A percentile compares a stretch with the other conserved stretches of the same genome.
phyloP scores from a whole-genome alignment of 495 filamentous ascomycete genomes.

The Venustampulla echinocandica region DNA sequence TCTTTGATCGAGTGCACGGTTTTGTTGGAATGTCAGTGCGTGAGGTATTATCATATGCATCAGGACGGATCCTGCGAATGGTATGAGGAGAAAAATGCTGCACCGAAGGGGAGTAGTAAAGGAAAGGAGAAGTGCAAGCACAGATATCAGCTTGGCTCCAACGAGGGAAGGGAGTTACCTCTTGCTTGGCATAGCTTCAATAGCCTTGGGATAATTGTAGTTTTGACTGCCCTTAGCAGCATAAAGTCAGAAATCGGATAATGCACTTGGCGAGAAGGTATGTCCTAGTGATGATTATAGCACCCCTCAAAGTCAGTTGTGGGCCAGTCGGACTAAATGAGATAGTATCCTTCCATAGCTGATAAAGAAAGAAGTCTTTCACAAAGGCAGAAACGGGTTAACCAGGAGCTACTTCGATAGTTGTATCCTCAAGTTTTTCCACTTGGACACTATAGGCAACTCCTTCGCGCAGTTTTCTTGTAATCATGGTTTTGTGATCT shows the following conservation, averaged over 20 bases:
- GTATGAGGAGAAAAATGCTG: too few species aligned
- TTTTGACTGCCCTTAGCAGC: too few species aligned
- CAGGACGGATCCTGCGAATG: too few species aligned
- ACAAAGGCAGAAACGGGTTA: not conserved
- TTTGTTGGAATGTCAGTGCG: constrained; percentile 13
- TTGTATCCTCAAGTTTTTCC: not conserved
- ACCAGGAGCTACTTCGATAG: constrained; percentile 1
- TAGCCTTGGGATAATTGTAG: too few species aligned
- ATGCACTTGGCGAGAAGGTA: constrained; percentile 1
- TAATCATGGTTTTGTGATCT: constrained; percentile 1
- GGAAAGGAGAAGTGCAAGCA: too few species aligned
- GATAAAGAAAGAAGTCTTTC: constrained; percentile 1
- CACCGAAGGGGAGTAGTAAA: too few species aligned
- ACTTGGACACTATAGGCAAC: not conserved
- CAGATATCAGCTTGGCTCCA: too few species aligned
- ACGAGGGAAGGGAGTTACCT: too few species aligned
- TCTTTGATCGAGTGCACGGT: constrained; percentile 11
- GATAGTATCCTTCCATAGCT: constrained; percentile 3
- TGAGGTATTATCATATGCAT: too few species aligned
- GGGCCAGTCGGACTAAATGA: constrained; percentile 2
- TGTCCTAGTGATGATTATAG: constrained; percentile 3
- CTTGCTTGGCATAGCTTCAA: too few species aligned
- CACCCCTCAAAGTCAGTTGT: not conserved
- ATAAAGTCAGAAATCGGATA: too few species aligned
- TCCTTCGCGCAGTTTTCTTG: constrained; percentile 1